Percentiles rank a stretch among this genome's conserved stretches.
Conservation (phyloP, 2,329 filamentous ascomycete genomes). For the Sporothrix brunneoviolacea region DNA sequence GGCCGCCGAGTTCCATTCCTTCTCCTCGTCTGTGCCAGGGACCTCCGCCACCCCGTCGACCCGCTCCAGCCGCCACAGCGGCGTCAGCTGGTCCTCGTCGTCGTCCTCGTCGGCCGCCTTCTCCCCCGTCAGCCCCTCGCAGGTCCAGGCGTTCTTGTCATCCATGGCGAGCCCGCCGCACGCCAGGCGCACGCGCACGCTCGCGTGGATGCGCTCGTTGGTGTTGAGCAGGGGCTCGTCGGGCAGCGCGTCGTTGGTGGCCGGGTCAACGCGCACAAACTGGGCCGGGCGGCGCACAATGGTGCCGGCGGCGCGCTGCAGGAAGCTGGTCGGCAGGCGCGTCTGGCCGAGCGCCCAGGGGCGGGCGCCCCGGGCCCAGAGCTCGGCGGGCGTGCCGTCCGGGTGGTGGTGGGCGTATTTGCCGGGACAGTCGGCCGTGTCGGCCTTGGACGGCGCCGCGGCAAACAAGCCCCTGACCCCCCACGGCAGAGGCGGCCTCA, state of each 20-base stretch:
- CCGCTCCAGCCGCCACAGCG: slow-evolving; percentile 24
- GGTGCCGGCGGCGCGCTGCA: slow-evolving; percentile 24
- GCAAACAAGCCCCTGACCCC: slow-evolving; percentile 24
- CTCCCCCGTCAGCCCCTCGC: slow-evolving; percentile 21
- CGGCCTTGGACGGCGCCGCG: slow-evolving; percentile 13
- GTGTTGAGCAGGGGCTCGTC: slow-evolving; percentile 30
- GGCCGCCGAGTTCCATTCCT: too few relatives aligned
- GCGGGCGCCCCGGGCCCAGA: slow-evolving; percentile 21
- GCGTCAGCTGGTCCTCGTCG: slow-evolving; percentile 2
- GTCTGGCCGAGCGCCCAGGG: slow-evolving; percentile 26
- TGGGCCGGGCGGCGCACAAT: slow-evolving; percentile 29
- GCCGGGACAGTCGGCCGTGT: slow-evolving; percentile 23
- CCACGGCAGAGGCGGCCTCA: slow-evolving; percentile 18
- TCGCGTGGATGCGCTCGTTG: slow-evolving; percentile 30
- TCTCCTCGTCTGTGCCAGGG: neutral
- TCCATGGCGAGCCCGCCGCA: slow-evolving; percentile 27
- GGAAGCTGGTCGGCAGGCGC: slow-evolving; percentile 21
- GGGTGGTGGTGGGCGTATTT: slow-evolving; percentile 21
- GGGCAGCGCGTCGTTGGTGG: slow-evolving; percentile 29
- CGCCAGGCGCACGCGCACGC: slow-evolving; percentile 25
- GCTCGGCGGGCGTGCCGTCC: slow-evolving; percentile 5
- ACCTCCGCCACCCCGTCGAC: slow-evolving; percentile 4
- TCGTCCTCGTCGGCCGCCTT: neutral
- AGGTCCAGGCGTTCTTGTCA: slow-evolving; percentile 27
- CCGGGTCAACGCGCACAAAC: slow-evolving; percentile 31